Evolutionary conservation across 2,329 filamentous ascomycete genomes (phyloP).

Genomic region (Curvularia eragrostidis): DNA sequence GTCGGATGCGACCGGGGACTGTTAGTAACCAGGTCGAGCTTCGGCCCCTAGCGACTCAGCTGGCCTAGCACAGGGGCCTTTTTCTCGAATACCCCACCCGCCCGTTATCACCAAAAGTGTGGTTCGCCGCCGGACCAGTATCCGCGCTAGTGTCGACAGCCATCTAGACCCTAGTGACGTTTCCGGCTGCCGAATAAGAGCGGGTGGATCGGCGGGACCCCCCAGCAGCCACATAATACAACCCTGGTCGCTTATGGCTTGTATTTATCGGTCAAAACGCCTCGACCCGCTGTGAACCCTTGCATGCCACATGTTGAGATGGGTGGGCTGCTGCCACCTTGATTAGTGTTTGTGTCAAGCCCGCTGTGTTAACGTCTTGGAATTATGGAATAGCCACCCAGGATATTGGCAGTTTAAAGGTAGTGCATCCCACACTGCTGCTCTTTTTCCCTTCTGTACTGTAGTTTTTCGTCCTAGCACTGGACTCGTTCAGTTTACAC

Average conservation of each 20-base stretch:
- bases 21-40: neutral
- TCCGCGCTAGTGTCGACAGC: slow-evolving; percentile 9
- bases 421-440: slow-evolving; percentile 2
- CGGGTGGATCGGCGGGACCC: neutral
- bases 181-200: slow-evolving; percentile 3
- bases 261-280: slow-evolving; percentile 10
- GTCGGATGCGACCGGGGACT: neutral
- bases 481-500: neutral
- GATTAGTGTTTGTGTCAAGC: slow-evolving; percentile 2
- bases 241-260: slow-evolving; percentile 6
- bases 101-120: slow-evolving; percentile 8
- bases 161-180: slow-evolving; percentile 7
- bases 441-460: neutral
- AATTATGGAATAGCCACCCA: slow-evolving; percentile 2
- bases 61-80: slow-evolving; percentile 2
- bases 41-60: slow-evolving; percentile 9
- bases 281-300: slow-evolving; percentile 9
- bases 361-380: slow-evolving; percentile 5
- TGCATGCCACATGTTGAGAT: slow-evolving; percentile 4
- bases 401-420: slow-evolving; percentile 2
- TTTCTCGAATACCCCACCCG: slow-evolving; percentile 2
- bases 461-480: neutral
- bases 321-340: slow-evolving; percentile 1
- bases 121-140: slow-evolving; percentile 9
- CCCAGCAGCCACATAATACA: slow-evolving; percentile 5